Base-by-base conservation (phyloP, 495 filamentous ascomycete genomes). In the Chaetomium cochliodes region DNA sequence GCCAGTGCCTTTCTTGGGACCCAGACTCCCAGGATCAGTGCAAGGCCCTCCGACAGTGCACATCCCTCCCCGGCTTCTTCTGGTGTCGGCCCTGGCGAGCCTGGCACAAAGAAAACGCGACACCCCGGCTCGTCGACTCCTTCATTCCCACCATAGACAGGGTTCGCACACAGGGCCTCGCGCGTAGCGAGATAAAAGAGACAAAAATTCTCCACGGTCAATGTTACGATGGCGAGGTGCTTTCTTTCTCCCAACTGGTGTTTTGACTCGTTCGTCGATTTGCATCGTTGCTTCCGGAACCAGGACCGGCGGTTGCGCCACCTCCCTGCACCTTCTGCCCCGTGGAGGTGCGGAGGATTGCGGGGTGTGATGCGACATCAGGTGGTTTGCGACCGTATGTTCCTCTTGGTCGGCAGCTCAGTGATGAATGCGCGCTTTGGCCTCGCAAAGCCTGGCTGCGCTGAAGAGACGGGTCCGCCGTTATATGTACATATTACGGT, bases 121-220 rank as follows among this genome's bases (percentile, higher is more conserved):
- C 33, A 22, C n/a, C 44, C 41, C 39, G 50, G 58, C 11, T 18
- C 13, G 28, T 16, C 44, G 13, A 50, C 25, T 22, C 58, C 25
- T 46, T 46, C 33, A 60, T 60, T 42, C 47, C 42, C 25, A 39
- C n/a, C 16, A 0, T n/a, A 41, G 20, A 11, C 59, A 59, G 44
- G 57, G 57, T 20, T 59, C 20, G 23, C 16, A 47, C 2, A 15
- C 41, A 26, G 42, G 57, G 57, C 16, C 25, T 46, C 2, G 23
- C 55, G 11, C 33, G 44, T 49, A 52, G 46, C 58, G 58, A 60
- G 41, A 60, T 60, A 39, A 52, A 60, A 50, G 15, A 41, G 12
- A 26, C 12, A 12, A 26, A 41, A 26, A 18, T 20, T 12, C 20
- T 26, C 46, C 58, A 60, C 58, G 30, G 28, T 12, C 44, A 23